Conservation (phyloP, 192 early-diverging fungal species). For the Coemansia sp. region DNA sequence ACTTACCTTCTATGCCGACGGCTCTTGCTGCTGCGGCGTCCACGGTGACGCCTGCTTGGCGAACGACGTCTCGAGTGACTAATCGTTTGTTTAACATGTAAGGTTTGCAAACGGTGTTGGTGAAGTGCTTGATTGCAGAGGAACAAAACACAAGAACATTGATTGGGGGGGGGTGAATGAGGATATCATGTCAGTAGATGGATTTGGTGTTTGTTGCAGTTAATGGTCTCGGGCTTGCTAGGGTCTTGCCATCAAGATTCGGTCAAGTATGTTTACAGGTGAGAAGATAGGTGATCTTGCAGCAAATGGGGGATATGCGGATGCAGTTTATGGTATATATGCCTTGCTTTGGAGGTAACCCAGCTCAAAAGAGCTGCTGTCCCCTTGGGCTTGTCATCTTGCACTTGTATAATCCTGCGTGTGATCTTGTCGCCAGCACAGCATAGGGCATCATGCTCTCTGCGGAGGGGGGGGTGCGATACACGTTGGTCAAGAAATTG, state of each 20-base stretch:
- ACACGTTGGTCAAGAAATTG: constrained; percentile 7
- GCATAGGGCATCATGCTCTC: neutral
- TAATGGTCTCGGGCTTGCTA: neutral
- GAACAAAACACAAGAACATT: neutral
- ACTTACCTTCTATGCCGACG: constrained; percentile 43
- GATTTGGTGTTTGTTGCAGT: neutral
- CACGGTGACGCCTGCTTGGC: constrained; percentile 28
- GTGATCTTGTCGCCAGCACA: neutral
- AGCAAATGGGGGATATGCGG: neutral
- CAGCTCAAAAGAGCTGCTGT: neutral
- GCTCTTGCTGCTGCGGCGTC: constrained; percentile 14
- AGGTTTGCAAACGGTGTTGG: too few relatives aligned
- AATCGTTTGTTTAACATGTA: neutral
- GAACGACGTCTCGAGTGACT: constrained; percentile 27
- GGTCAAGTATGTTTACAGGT: neutral
- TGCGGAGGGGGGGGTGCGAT: neutral
- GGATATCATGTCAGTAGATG: neutral
- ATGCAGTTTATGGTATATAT: neutral
- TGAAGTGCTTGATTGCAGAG: constrained; percentile 6
- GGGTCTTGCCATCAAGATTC: neutral
- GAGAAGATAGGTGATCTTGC: neutral
- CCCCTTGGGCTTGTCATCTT: neutral
- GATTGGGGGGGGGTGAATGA: neutral
- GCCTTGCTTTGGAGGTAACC: neutral
- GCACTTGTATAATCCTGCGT: neutral